phyloP scores from a whole-genome alignment of 805 yeast genomes.

The Millerozyma acaciae region DNA sequence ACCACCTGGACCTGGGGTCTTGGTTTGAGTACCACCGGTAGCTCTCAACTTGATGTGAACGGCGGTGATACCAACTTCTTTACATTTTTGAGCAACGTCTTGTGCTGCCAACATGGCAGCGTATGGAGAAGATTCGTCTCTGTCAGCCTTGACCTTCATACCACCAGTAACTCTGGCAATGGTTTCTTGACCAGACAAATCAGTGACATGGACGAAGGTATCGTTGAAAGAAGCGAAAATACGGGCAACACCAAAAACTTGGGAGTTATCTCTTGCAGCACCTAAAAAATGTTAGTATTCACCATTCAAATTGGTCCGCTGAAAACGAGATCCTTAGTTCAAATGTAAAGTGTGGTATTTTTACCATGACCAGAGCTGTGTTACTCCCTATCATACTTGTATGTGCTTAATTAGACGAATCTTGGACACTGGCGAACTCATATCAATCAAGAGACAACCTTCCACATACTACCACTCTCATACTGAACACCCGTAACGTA shows the following conservation, averaged over 20 bases:
- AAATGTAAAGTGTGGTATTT: background rate
- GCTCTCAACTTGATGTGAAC: constrained; percentile 99
- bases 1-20: constrained; percentile 99
- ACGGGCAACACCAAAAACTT: constrained; percentile 99
- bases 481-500: too few relatives aligned
- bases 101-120: constrained; percentile 99
- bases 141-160: constrained; percentile 99
- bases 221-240: constrained; percentile 99
- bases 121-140: constrained; percentile 99
- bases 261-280: constrained; percentile 85
- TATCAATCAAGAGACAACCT: too few relatives aligned
- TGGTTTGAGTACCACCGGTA: constrained; percentile 99
- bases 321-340: too few relatives aligned
- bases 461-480: too few relatives aligned
- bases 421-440: too few relatives aligned
- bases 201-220: constrained; percentile 99
- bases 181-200: constrained; percentile 99
- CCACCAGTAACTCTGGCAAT: constrained; percentile 99
- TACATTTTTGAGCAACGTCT: constrained; percentile 98
- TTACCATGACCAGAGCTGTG: too few relatives aligned
- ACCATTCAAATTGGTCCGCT: background rate
- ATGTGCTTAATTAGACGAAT: too few relatives aligned
- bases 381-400: too few relatives aligned
- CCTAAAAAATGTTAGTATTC: constrained; percentile 14
- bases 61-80: constrained; percentile 99